A percentile compares a stretch with the other conserved stretches of the same genome.
Conservation (phyloP, 2,329 filamentous ascomycete genomes). For the Cryphonectria parasitica region DNA sequence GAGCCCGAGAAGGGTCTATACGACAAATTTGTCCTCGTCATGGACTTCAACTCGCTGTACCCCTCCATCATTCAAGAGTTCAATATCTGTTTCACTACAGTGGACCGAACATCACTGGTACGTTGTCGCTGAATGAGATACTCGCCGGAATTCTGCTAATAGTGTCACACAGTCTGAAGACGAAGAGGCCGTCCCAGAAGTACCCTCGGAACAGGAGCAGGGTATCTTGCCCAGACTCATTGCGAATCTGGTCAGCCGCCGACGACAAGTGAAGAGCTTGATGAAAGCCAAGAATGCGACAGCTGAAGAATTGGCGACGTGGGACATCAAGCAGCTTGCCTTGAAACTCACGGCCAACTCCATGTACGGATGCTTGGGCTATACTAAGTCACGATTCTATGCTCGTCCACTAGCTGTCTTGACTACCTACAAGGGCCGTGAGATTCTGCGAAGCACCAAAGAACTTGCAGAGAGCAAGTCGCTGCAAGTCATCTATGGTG, state of each 20-base stretch:
- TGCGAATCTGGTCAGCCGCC: constrained; percentile 84
- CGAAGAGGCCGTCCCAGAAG: constrained; percentile 86
- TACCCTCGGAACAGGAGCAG: constrained; percentile 75
- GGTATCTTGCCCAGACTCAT: constrained; percentile 91
- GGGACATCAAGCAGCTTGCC: constrained; percentile 97
- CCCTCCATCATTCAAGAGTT: constrained; percentile 99
- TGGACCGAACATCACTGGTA: constrained; percentile 76
- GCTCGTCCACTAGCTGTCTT: constrained; percentile 92
- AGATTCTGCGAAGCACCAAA: constrained; percentile 95
- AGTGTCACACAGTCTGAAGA: constrained; percentile 65
- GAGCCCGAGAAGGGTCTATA: constrained; percentile 97
- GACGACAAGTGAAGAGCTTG: constrained; percentile 89
- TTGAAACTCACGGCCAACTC: constrained; percentile 98
- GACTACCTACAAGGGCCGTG: constrained; percentile 95
- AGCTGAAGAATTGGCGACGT: constrained; percentile 83
- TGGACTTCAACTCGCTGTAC: constrained; percentile 99
- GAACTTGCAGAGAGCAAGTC: constrained; percentile 90
- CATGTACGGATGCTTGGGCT: constrained; percentile 98
- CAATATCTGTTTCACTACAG: constrained; percentile 99
- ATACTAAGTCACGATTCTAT: constrained; percentile 96
- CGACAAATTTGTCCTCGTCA: constrained; percentile 97
- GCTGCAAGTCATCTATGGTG: constrained; percentile 95
- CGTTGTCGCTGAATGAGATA: constrained; percentile 38
- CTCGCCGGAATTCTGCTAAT: constrained; percentile 35
- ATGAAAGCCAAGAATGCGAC: constrained; percentile 96